Percentiles rank a stretch among this genome's conserved stretches.
Conservation (phyloP, 2,329 filamentous ascomycete species). For the Cryphonectria carpinicola region DNA sequence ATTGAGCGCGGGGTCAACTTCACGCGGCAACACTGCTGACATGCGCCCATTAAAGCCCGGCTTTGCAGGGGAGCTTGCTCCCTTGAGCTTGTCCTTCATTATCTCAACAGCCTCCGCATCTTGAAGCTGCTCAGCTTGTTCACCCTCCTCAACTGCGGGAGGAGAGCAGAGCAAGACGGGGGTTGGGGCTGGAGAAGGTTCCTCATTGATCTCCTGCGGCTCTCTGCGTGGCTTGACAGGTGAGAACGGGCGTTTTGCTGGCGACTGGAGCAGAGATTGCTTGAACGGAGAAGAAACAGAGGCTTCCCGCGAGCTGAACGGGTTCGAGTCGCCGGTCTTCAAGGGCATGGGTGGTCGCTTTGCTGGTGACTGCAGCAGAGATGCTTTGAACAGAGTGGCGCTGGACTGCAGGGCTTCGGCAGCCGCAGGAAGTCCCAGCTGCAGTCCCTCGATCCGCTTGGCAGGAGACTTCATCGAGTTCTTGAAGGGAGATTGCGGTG, state of each 20-base stretch:
- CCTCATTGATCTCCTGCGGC: slow-evolving; percentile 35
- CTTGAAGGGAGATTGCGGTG: slow-evolving; percentile 56
- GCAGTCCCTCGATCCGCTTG: slow-evolving; percentile 52
- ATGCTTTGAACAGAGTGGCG: slow-evolving; percentile 44
- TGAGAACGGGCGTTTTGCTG: slow-evolving; percentile 39
- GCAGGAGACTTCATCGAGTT: slow-evolving; percentile 61
- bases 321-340: slow-evolving; percentile 41
- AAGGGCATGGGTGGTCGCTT: slow-evolving; percentile 53
- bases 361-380: slow-evolving; percentile 54
- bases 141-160: slow-evolving; percentile 5
- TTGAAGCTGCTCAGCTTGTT: slow-evolving; percentile 3
- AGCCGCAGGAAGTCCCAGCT: slow-evolving; percentile 20
- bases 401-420: slow-evolving; percentile 34
- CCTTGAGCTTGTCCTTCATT: slow-evolving; percentile 15
- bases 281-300: slow-evolving; percentile 48
- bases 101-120: slow-evolving; percentile 9
- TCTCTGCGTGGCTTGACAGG: slow-evolving; percentile 42
- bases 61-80: not conserved
- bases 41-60: slow-evolving; percentile 19
- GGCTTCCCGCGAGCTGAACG: slow-evolving; percentile 34
- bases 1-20: slow-evolving; percentile 35
- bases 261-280: slow-evolving; percentile 53
- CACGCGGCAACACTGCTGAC: slow-evolving; percentile 36
- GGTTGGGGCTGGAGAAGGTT: slow-evolving; percentile 23
- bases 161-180: slow-evolving; percentile 21